Conservation (phyloP, 2,329 filamentous ascomycete genomes). For the Uncinocarpus reesii region DNA sequence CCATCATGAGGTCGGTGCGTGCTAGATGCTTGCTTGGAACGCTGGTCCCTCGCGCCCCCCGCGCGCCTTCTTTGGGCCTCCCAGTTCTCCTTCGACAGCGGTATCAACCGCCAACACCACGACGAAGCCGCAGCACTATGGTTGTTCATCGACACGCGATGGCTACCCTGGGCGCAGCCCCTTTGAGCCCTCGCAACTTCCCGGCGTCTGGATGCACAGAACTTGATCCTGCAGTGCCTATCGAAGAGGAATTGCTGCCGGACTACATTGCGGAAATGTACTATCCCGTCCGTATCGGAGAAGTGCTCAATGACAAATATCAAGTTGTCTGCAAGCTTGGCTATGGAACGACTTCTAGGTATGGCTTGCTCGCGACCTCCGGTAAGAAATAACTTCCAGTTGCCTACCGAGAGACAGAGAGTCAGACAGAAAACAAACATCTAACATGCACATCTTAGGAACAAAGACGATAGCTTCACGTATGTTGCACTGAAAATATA, state of each 20-base stretch:
- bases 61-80: constrained; percentile 6
- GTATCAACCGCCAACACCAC: constrained; percentile 3
- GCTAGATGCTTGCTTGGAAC: constrained; percentile 7
- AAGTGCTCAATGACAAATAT: constrained; percentile 17
- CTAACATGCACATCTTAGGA: constrained; percentile 14
- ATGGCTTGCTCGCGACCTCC: constrained; percentile 20
- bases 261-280: constrained; percentile 14
- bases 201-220: constrained; percentile 12
- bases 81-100: constrained; percentile 7
- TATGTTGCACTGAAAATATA: constrained; percentile 10
- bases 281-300: constrained; percentile 14
- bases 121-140: constrained; percentile 6
- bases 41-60: constrained; percentile 6
- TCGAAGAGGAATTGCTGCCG: constrained; percentile 17
- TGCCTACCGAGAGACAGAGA: constrained; percentile 3
- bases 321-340: constrained; percentile 20
- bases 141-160: constrained; percentile 7
- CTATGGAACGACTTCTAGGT: constrained; percentile 20
- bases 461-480: neutral
- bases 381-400: constrained; percentile 6
- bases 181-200: constrained; percentile 10
- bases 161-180: constrained; percentile 7
- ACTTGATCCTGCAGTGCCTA: constrained; percentile 7
- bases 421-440: constrained; percentile 9
- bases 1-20: constrained; percentile 9